These are phyloP conservation scores for Phaffomyces antillensis DNA, from an alignment of 805 yeast genomes.

Conservation along the genomic window DNA sequence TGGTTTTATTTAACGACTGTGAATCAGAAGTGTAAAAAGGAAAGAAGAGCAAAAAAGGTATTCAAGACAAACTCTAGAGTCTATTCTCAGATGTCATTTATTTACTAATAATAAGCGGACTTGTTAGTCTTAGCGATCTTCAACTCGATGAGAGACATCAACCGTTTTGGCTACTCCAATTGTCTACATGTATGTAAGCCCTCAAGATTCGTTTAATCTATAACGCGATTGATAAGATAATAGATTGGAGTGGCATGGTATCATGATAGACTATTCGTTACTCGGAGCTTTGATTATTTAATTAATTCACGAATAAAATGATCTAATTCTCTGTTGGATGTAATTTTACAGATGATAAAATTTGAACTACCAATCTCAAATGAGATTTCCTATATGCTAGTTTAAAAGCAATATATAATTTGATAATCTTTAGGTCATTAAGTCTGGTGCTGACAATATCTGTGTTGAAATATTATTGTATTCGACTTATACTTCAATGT, in stretches of 20 bases:
- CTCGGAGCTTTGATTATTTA: constrained; percentile 48
- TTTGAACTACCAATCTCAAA: constrained; percentile 35
- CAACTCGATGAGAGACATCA: too few relatives aligned
- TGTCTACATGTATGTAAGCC: constrained; percentile 2
- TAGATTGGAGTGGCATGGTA: constrained; percentile 55
- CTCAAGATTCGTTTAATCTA: constrained; percentile 39
- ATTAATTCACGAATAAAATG: constrained; percentile 45
- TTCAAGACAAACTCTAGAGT: too few relatives aligned
- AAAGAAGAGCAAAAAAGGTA: too few relatives aligned
- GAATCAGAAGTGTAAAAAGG: neutral
- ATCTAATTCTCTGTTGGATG: constrained; percentile 39
- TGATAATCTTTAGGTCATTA: constrained; percentile 34
- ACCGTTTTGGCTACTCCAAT: too few relatives aligned
- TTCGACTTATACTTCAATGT: too few relatives aligned
- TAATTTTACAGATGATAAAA: constrained; percentile 37
- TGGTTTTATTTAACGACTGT: too few relatives aligned
- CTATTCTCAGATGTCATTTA: too few relatives aligned
- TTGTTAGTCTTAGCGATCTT: too few relatives aligned
- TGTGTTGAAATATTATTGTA: too few relatives aligned
- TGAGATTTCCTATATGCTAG: constrained; percentile 42
- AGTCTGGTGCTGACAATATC: constrained; percentile 42
- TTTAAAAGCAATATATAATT: constrained; percentile 40
- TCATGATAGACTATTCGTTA: constrained; percentile 35
- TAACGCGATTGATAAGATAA: constrained; percentile 51
- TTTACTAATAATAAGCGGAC: too few relatives aligned